Evolutionary conservation across 2,329 filamentous ascomycete species (phyloP).

Genomic region (Alternaria conjuncta): DNA sequence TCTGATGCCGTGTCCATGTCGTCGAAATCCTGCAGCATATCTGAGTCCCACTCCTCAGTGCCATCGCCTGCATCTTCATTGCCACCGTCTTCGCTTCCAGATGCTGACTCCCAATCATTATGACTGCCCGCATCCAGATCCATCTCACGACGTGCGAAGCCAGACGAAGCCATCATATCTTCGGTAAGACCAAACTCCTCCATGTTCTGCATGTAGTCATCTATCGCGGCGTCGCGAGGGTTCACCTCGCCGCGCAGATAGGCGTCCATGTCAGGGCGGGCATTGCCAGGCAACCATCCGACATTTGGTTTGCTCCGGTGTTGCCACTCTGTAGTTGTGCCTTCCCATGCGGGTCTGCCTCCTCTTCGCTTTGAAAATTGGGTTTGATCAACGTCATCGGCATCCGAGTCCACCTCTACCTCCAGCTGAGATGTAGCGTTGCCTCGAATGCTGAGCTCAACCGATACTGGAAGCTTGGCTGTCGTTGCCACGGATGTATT

Average conservation of each 20-base stretch:
- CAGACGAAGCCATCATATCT: constrained; percentile 29
- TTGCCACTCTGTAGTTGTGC: constrained; percentile 37
- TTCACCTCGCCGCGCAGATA: constrained; percentile 29
- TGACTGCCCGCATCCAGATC: constrained; percentile 40
- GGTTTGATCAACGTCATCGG: constrained; percentile 29
- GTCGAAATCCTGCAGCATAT: constrained; percentile 56
- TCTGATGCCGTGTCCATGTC: constrained; percentile 60
- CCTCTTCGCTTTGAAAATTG: constrained; percentile 34
- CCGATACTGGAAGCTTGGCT: neutral
- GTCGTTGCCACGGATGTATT: neutral
- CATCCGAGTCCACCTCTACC: constrained; percentile 27
- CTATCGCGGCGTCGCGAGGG: constrained; percentile 53
- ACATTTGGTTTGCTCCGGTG: constrained; percentile 45
- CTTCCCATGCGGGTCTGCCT: constrained; percentile 40
- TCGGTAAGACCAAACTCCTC: constrained; percentile 52
- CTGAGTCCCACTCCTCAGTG: constrained; percentile 51
- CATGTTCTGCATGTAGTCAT: constrained; percentile 76
- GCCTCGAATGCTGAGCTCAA: constrained; percentile 15
- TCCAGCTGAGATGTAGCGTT: neutral
- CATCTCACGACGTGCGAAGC: constrained; percentile 44
- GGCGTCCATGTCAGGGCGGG: constrained; percentile 29
- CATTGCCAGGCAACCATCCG: constrained; percentile 40
- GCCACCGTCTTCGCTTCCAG: constrained; percentile 15
- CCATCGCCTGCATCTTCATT: constrained; percentile 11
- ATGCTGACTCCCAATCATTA: constrained; percentile 39